Conservation (phyloP, 495 filamentous ascomycete genomes). For the Paragyromitra xinjiangensis region DNA sequence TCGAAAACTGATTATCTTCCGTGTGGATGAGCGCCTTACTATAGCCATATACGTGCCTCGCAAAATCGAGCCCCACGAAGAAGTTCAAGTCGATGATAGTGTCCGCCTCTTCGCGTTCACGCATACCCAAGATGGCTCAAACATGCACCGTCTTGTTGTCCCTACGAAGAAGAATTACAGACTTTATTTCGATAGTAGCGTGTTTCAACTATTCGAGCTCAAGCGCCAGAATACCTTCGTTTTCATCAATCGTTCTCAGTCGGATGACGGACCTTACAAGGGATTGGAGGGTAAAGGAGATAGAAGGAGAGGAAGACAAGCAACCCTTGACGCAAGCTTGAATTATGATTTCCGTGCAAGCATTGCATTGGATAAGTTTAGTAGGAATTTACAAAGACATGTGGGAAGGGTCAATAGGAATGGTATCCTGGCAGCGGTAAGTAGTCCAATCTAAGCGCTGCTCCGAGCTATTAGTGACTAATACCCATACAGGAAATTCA, state of each 20-base stretch:
- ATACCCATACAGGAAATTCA: slow-evolving; percentile 61
- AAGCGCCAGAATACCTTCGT: slow-evolving; percentile 62
- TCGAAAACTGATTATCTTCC: slow-evolving; percentile 62
- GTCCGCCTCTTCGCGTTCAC: slow-evolving; percentile 65
- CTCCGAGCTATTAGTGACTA: neutral
- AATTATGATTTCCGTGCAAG: slow-evolving; percentile 62
- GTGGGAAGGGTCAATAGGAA: slow-evolving; percentile 61
- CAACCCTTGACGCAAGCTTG: slow-evolving; percentile 59
- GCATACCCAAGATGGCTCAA: slow-evolving; percentile 60
- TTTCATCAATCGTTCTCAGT: slow-evolving; percentile 58
- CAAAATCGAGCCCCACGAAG: slow-evolving; percentile 59
- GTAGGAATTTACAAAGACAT: slow-evolving; percentile 59
- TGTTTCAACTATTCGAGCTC: slow-evolving; percentile 62
- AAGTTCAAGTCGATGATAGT: slow-evolving; percentile 59
- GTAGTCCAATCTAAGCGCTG: slow-evolving; percentile 13
- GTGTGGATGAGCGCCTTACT: slow-evolving; percentile 62
- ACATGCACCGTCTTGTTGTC: slow-evolving; percentile 58
- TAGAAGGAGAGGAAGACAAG: slow-evolving; percentile 58
- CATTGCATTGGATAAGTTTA: slow-evolving; percentile 64
- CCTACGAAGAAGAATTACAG: slow-evolving; percentile 63
- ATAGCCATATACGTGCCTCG: slow-evolving; percentile 64
- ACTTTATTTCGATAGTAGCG: slow-evolving; percentile 61
- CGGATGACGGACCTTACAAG: slow-evolving; percentile 60
- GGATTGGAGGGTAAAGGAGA: slow-evolving; percentile 57
- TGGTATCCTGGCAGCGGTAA: slow-evolving; percentile 60